Evolutionary conservation across 2,329 filamentous ascomycete genomes (phyloP).

Genomic region (Truncatella angustata): DNA sequence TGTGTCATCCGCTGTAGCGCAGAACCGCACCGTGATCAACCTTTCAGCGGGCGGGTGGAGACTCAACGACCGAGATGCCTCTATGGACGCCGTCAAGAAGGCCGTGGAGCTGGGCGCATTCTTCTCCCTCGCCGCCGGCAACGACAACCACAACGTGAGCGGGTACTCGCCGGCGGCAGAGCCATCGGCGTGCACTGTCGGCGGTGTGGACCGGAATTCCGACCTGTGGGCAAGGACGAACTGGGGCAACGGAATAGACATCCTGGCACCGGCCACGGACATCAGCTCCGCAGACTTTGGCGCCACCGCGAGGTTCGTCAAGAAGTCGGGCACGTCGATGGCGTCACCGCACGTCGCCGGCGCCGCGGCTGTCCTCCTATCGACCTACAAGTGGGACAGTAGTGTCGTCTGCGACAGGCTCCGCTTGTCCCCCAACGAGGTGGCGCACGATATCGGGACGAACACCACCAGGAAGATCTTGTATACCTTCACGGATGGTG

Average conservation of each 20-base stretch:
- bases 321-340: background rate
- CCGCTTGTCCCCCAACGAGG: no score
- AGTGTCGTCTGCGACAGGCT: no score
- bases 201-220: slow-evolving; percentile 14
- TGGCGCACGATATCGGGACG: no score
- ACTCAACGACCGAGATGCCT: background rate
- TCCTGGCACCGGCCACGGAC: slow-evolving; percentile 16
- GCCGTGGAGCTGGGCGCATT: slow-evolving; percentile 16
- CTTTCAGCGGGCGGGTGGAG: slow-evolving; percentile 26
- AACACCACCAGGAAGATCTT: no score
- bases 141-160: slow-evolving; percentile 18
- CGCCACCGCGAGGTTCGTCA: background rate
- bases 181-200: slow-evolving; percentile 18
- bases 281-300: slow-evolving; percentile 1
- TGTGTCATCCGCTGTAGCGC: no score
- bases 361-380: slow-evolving; percentile 8
- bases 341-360: slow-evolving; percentile 11
- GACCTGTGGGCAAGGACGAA: slow-evolving; percentile 15
- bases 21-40: slow-evolving; percentile 22
- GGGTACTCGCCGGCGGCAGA: slow-evolving; percentile 17
- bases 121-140: slow-evolving; percentile 19
- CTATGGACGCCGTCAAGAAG: slow-evolving; percentile 15
- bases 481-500: no score
- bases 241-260: slow-evolving; percentile 16
- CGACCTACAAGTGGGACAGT: background rate